Percentiles rank a stretch among this genome's conserved stretches.
Conservation (phyloP, 1,284 basidiomycete species). For the Agroathelia rolfsii region DNA sequence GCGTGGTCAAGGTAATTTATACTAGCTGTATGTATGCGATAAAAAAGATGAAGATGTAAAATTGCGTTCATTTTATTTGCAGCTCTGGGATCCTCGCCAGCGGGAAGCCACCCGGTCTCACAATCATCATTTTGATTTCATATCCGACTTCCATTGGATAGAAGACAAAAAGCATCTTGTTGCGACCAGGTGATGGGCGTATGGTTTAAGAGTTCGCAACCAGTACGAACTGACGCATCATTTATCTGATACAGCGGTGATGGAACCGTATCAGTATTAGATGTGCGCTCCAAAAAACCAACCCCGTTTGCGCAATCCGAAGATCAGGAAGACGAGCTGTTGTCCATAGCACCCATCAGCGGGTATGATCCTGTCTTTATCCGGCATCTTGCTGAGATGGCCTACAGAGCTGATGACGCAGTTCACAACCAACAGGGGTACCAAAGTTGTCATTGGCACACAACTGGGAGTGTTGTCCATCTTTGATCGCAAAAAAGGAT, state of each 20-base stretch:
- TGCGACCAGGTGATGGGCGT: slow-evolving; percentile 73
- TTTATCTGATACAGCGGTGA: slow-evolving; percentile 72
- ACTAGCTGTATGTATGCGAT: background rate
- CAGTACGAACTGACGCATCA: too few species aligned
- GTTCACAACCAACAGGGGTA: slow-evolving; percentile 32
- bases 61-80: slow-evolving; percentile 4
- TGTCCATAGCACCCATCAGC: slow-evolving; percentile 80
- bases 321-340: slow-evolving; percentile 92
- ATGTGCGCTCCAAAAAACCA: slow-evolving; percentile 69
- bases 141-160: slow-evolving; percentile 86
- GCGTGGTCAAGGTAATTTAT: slow-evolving; percentile 72
- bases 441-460: slow-evolving; percentile 83
- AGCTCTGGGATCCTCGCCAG: slow-evolving; percentile 87
- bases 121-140: slow-evolving; percentile 90
- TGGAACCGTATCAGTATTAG: slow-evolving; percentile 84
- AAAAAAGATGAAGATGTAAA: background rate
- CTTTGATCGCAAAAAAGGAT: slow-evolving; percentile 81
- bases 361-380: slow-evolving; percentile 52
- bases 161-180: slow-evolving; percentile 80
- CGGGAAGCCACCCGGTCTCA: slow-evolving; percentile 58
- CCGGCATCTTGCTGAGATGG: slow-evolving; percentile 1
- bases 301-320: slow-evolving; percentile 76
- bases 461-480: slow-evolving; percentile 87
- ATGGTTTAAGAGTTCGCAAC: background rate
- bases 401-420: slow-evolving; percentile 1